Conservation (phyloP, 1,284 basidiomycete species). For the Austropuccinia psidii region DNA sequence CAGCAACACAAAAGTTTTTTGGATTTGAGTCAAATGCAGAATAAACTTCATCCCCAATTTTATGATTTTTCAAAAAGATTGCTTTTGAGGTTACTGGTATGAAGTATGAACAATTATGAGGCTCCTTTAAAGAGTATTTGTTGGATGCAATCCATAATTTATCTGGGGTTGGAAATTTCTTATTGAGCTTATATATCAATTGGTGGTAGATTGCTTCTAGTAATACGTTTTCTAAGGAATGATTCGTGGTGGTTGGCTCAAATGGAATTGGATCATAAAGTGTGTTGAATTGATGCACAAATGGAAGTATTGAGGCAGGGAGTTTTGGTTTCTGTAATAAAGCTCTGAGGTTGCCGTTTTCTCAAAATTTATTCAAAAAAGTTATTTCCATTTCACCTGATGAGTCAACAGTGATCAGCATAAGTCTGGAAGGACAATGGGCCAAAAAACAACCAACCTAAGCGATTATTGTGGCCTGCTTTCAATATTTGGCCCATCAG, state of each 20-base stretch:
- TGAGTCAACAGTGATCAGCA: neutral
- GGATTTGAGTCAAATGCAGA: neutral
- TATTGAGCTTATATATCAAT: neutral
- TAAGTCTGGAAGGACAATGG: too few species aligned
- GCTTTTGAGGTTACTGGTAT: neutral
- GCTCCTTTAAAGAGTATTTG: neutral
- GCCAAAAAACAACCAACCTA: neutral
- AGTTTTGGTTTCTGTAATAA: neutral
- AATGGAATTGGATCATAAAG: neutral
- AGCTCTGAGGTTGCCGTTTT: neutral
- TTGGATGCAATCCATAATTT: neutral
- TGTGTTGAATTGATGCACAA: neutral
- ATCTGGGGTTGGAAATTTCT: neutral
- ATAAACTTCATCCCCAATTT: neutral
- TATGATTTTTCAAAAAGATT: neutral
- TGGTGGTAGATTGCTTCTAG: neutral
- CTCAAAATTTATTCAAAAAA: slow-evolving; percentile 27
- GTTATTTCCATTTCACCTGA: slow-evolving; percentile 19
- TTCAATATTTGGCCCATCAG: slow-evolving; percentile 17
- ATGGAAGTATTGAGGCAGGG: neutral
- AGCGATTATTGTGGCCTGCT: slow-evolving; percentile 1
- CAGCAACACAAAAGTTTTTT: neutral
- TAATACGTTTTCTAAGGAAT: neutral
- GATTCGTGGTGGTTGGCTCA: neutral
- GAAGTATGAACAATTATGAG: neutral